A percentile compares a stretch with the other conserved stretches of the same genome.
Conservation (phyloP, 2,329 filamentous ascomycete species). For the Pseudocercospora pini-densiflorae region DNA sequence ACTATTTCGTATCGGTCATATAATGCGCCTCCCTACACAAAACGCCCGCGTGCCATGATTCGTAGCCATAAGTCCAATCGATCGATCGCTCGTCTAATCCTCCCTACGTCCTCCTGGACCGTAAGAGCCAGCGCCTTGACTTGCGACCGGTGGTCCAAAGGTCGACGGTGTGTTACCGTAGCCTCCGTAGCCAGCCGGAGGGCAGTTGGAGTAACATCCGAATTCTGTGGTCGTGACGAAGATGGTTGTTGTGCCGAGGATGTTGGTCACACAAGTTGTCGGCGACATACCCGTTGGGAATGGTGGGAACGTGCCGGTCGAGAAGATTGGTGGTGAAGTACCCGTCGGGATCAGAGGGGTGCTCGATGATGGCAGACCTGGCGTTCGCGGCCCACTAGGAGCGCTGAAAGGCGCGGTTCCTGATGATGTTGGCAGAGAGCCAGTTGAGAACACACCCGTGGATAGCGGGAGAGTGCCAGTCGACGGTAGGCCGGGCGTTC, state of each 20-base stretch:
- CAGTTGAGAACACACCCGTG: not conserved
- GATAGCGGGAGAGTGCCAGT: constrained; percentile 1
- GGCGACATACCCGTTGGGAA: constrained; percentile 22
- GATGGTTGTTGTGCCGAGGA: constrained; percentile 31
- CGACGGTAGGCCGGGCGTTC: constrained; percentile 13
- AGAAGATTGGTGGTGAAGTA: constrained; percentile 13
- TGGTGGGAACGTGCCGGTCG: constrained; percentile 17
- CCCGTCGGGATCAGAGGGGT: constrained; percentile 13
- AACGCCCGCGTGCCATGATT: constrained; percentile 8
- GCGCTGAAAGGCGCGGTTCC: constrained; percentile 8
- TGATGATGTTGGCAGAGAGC: constrained; percentile 16
- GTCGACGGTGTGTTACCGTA: constrained; percentile 18
- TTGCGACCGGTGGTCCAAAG: constrained; percentile 22
- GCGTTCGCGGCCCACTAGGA: constrained; percentile 1
- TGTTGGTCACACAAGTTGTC: constrained; percentile 29
- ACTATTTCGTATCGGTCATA: constrained; percentile 9
- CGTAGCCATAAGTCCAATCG: not conserved
- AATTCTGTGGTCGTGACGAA: constrained; percentile 29
- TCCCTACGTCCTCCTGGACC: not conserved
- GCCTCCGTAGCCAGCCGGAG: constrained; percentile 16
- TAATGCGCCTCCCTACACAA: constrained; percentile 5
- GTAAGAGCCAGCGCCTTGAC: constrained; percentile 1
- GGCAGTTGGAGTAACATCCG: constrained; percentile 29
- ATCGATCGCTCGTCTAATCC: constrained; percentile 3
- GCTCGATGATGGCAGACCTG: not conserved